phyloP scores from a whole-genome alignment of 2,329 filamentous ascomycete genomes.

The Juglanconis oblonga region DNA sequence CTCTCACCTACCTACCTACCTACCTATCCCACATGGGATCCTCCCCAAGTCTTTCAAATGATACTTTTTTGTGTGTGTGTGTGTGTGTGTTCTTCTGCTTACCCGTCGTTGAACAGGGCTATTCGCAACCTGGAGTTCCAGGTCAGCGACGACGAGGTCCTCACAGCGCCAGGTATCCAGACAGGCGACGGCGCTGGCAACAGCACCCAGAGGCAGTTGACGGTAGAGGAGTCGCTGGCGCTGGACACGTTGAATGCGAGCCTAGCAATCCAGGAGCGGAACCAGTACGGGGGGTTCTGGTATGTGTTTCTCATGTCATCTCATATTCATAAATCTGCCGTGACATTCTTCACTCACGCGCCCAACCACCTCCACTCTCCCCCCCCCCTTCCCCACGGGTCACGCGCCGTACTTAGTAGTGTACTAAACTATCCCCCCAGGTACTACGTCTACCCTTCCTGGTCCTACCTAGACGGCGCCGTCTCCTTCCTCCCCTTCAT shows the following conservation, averaged over 20 bases:
- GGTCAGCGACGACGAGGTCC: neutral
- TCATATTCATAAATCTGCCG: neutral
- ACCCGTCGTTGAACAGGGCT: neutral
- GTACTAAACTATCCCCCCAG: neutral
- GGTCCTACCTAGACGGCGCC: constrained; percentile 21
- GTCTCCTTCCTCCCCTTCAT: constrained; percentile 38
- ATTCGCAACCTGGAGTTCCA: neutral
- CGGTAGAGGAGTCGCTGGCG: neutral
- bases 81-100: neutral
- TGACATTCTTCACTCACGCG: neutral
- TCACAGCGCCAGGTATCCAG: neutral
- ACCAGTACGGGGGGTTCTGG: constrained; percentile 17
- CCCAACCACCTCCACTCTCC: neutral
- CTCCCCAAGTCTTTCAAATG: neutral
- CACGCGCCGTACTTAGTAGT: no score
- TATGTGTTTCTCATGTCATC: neutral
- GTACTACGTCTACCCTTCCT: constrained; percentile 19
- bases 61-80: neutral
- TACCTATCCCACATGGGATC: neutral
- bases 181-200: no score
- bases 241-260: constrained; percentile 13
- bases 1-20: no score
- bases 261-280: constrained; percentile 13
- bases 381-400: no score
- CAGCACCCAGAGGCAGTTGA: neutral